These are phyloP conservation scores for Erysimum cheiranthoides DNA, from an alignment of 345 rosid species.

Conservation along the genomic window DNA sequence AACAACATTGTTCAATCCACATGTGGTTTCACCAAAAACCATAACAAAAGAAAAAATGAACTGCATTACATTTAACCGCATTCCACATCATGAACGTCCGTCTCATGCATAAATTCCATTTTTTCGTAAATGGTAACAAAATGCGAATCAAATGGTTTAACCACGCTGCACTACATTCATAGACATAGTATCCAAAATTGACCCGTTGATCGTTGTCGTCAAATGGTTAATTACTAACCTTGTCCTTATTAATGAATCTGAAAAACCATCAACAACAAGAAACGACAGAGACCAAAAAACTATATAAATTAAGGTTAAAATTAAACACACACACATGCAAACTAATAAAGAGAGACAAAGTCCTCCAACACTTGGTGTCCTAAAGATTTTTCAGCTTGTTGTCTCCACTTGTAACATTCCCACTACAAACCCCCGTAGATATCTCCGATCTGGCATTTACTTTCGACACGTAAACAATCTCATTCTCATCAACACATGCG, in stretches of 20 bases:
- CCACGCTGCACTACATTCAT: background rate
- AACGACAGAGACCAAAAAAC: background rate
- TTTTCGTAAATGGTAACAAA: background rate
- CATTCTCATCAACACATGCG: constrained; percentile 30
- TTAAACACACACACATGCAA: constrained; percentile 26
- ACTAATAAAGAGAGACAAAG: constrained; percentile 15
- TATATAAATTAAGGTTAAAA: constrained; percentile 14
- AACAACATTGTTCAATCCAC: no score
- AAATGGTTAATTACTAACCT: constrained; percentile 29
- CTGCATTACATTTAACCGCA: no score
- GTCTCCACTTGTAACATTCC: constrained; percentile 21
- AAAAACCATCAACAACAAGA: constrained; percentile 30
- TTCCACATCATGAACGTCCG: no score
- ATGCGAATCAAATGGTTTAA: background rate
- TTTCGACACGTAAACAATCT: constrained; percentile 16
- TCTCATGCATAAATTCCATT: no score
- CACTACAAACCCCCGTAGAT: constrained; percentile 8
- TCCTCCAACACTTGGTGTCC: constrained; percentile 28
- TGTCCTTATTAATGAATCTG: constrained; percentile 37
- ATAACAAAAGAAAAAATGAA: no score
- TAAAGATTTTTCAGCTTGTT: constrained; percentile 20
- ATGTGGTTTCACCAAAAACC: no score
- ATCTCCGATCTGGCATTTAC: constrained; percentile 9
- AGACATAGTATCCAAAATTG: background rate
- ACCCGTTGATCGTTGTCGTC: background rate